Percentiles rank a stretch among this genome's conserved stretches.
Evolutionary conservation across 345 rosid genomes (phyloP).

Genomic region (Citrus inodora): DNA sequence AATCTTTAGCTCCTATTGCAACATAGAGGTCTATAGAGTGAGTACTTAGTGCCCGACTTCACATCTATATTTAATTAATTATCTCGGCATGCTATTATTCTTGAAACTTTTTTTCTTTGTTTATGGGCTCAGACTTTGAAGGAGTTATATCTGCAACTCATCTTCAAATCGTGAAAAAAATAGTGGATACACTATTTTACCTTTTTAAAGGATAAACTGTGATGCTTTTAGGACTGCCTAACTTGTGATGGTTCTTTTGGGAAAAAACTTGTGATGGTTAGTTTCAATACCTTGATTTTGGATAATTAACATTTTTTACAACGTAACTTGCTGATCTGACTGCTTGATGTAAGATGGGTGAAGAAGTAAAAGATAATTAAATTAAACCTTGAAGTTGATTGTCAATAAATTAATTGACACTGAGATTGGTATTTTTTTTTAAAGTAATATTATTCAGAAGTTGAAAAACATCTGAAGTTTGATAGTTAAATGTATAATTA

Average conservation of each 20-base stretch:
- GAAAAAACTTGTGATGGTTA: constrained; percentile 9
- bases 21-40: background rate
- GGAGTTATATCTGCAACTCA: background rate
- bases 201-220: background rate
- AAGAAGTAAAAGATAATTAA: background rate
- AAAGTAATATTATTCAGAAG: background rate
- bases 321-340: background rate
- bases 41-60: background rate
- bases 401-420: background rate
- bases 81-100: background rate
- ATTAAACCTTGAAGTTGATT: background rate
- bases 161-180: background rate
- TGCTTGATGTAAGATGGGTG: background rate
- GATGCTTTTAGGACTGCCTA: background rate
- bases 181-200: background rate
- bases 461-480: background rate
- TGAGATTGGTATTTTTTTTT: background rate
- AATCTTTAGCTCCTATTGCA: constrained; percentile 4
- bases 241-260: background rate
- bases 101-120: background rate
- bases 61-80: background rate
- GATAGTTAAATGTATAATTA: background rate
- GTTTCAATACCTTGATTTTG: background rate
- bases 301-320: background rate
- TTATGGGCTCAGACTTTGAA: constrained; percentile 11